A percentile compares a stretch with the other conserved stretches of the same genome.
Conservation (phyloP, 2,329 filamentous ascomycete species). For the Pestalotiopsis sp. region DNA sequence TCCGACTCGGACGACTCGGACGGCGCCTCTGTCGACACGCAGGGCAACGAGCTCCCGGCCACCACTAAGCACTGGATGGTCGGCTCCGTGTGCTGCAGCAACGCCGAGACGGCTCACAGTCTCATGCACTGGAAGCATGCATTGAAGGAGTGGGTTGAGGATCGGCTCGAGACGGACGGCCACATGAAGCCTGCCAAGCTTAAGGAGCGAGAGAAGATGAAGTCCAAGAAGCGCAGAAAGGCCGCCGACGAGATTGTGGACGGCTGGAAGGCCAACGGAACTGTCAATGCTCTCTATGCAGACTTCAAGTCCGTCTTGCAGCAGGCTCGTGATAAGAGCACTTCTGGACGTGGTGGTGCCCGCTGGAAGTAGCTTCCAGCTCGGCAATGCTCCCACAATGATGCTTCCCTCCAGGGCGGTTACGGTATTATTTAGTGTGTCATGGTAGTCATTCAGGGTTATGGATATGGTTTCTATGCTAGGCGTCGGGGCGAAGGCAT, state of each 20-base stretch:
- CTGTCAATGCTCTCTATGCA: conserved; percentile 63
- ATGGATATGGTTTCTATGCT: neutral
- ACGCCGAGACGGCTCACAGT: conserved; percentile 70
- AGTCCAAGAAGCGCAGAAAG: conserved; percentile 58
- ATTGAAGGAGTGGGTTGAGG: conserved; percentile 72
- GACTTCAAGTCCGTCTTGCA: conserved; percentile 68
- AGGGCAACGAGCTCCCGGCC: conserved; percentile 37
- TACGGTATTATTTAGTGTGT: neutral
- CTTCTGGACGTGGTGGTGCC: conserved; percentile 26
- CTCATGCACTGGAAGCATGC: conserved; percentile 77
- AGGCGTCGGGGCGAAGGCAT: neutral
- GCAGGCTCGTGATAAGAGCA: conserved; percentile 51
- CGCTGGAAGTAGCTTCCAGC: conserved; percentile 1
- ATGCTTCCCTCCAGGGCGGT: too few species aligned
- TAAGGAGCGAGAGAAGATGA: conserved; percentile 63
- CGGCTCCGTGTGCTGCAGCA: conserved; percentile 43
- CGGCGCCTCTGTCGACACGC: conserved; percentile 38
- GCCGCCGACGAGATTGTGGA: conserved; percentile 67
- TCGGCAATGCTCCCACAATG: too few species aligned
- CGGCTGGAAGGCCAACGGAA: conserved; percentile 60
- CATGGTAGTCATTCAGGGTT: neutral
- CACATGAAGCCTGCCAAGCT: conserved; percentile 61
- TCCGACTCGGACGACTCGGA: conserved; percentile 33
- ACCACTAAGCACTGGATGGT: conserved; percentile 43
- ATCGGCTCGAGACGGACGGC: conserved; percentile 60